Evolutionary conservation across 441 rosid genomes (phyloP).

Genomic region (Syzygium syzygioides): DNA sequence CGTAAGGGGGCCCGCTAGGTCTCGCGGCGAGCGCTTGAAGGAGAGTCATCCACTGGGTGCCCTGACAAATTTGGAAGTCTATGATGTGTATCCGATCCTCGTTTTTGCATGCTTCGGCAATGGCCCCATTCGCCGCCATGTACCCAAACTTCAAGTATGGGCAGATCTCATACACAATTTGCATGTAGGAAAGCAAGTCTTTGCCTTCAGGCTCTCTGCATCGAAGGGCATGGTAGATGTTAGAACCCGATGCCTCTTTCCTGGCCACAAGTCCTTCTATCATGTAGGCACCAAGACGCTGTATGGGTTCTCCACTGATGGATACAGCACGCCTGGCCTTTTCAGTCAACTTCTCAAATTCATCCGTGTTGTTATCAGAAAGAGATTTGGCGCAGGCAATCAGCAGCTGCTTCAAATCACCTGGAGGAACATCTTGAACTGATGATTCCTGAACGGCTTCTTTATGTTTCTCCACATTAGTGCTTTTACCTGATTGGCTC

Average conservation of each 20-base stretch:
- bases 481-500: slow-evolving; percentile 22
- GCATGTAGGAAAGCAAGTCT: slow-evolving; percentile 74
- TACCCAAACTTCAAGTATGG: slow-evolving; percentile 89
- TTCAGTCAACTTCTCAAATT: slow-evolving; percentile 47
- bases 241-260: slow-evolving; percentile 57
- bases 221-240: slow-evolving; percentile 54
- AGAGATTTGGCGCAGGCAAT: slow-evolving; percentile 72
- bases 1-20: slow-evolving; percentile 69
- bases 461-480: slow-evolving; percentile 23
- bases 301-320: slow-evolving; percentile 67
- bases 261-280: slow-evolving; percentile 78
- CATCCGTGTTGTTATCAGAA: slow-evolving; percentile 37
- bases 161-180: slow-evolving; percentile 68
- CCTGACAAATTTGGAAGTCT: slow-evolving; percentile 84
- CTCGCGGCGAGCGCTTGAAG: slow-evolving; percentile 81
- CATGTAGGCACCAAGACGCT: slow-evolving; percentile 85
- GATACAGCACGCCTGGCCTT: slow-evolving; percentile 58
- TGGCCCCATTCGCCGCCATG: slow-evolving; percentile 93
- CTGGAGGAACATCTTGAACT: slow-evolving; percentile 30
- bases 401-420: slow-evolving; percentile 55
- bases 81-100: slow-evolving; percentile 69
- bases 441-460: slow-evolving; percentile 21
- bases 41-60: slow-evolving; percentile 80
- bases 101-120: slow-evolving; percentile 78
- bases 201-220: slow-evolving; percentile 74